A percentile compares a stretch with the other conserved stretches of the same genome.
These are phyloP conservation scores for Fusarium redolens DNA, from an alignment of 2,329 filamentous ascomycete genomes.

Conservation along the genomic window DNA sequence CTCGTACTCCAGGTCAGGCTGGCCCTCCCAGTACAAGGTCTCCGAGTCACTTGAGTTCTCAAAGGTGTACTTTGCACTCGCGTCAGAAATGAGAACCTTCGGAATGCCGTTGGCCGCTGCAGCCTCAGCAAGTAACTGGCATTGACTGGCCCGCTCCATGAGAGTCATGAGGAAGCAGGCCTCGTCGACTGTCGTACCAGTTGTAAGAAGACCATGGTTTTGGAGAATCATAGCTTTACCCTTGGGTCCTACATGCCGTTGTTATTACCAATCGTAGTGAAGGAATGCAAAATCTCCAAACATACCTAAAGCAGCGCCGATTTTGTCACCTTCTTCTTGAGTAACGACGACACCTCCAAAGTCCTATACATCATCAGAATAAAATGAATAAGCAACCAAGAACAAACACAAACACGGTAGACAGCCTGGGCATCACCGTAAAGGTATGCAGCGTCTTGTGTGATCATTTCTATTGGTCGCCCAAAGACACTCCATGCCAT, in stretches of 20 bases:
- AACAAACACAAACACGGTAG: not conserved
- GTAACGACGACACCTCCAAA: not conserved
- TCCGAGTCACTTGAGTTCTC: too few relatives aligned
- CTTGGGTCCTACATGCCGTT: not conserved
- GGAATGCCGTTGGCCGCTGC: too few relatives aligned
- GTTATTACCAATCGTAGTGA: too few relatives aligned
- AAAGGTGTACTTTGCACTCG: too few relatives aligned
- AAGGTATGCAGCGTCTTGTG: constrained; percentile 58
- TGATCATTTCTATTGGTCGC: constrained; percentile 72
- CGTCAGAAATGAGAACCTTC: too few relatives aligned
- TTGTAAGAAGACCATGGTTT: constrained; percentile 4
- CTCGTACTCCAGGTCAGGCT: too few relatives aligned
- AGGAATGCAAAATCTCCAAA: too few relatives aligned
- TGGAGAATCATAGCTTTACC: not conserved
- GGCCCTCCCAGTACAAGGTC: too few relatives aligned
- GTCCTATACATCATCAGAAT: not conserved
- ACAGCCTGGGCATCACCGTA: not conserved
- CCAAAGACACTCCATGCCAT: constrained; percentile 74
- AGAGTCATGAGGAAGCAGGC: not conserved
- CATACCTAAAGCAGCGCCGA: not conserved
- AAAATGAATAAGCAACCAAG: too few relatives aligned
- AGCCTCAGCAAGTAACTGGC: too few relatives aligned
- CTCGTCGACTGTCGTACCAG: not conserved
- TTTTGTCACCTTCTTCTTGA: not conserved
- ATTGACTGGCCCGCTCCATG: not conserved